Base-by-base conservation (phyloP, 495 filamentous ascomycete genomes). In the Trichoderma reesei region DNA sequence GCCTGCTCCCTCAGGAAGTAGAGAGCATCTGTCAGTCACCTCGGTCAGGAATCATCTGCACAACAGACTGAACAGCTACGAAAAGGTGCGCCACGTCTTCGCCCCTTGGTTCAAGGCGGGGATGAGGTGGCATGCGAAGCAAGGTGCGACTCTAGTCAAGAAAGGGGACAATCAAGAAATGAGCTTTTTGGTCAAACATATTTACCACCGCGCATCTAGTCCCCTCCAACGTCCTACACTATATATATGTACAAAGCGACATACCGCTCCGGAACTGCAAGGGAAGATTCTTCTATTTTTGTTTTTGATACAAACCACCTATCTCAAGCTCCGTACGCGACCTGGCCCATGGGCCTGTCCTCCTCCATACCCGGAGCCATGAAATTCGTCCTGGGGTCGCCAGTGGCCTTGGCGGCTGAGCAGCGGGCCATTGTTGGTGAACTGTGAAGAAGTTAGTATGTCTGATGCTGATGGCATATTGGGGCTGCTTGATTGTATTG, bases 381-480 rank as follows among this genome's bases (percentile, higher is more conserved):
- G 71, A 92, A 88, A 79, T 94, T 92, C 33, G 86, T 93, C 69
- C 90, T 77, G 33, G 91, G 86, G 72, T 87, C 82, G 56, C 79
- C 78, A 2, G 80, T 82, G 63, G 77, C 78, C 80, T 94, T 96
- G 60, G 91, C 88, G 46, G 88, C 92, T 16, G 90, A 92, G 79
- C 91, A 96, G 69, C 94, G 85, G 36, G 94, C 92, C 94, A 98
- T 98, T 39, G 94, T 98, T 41, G 93, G 91, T 60, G 91, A 96
- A 77, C 91, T 95, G 68, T 64, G 39, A 41, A 56, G 46, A 76
- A 68, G 83, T 75, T 66, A 71, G 67, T 5, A 65, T 20, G 2
- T n/a, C n/a, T n/a, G n/a, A n/a, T n/a, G 18, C 34, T 5, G 9
- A 10, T 63, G 26, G 61, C 3, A 41, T 2, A n/a, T 38, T 54